phyloP scores from a whole-genome alignment of 352 stramenopile genomes.

The Globisporangium cederbergense region DNA sequence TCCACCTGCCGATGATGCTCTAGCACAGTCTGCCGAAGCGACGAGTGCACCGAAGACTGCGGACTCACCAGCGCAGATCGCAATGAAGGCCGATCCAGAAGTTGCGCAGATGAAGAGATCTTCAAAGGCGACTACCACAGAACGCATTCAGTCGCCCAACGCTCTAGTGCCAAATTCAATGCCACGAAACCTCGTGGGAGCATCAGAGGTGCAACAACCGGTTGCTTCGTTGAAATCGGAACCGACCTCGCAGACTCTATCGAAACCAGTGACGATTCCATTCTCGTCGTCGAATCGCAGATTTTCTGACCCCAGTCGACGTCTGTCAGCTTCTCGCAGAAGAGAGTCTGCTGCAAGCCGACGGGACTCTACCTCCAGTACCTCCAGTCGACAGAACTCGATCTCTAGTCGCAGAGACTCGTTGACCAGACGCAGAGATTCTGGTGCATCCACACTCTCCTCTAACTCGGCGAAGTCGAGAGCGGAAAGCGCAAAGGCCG shows the following conservation, averaged over 20 bases:
- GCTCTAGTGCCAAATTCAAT: not conserved
- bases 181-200: not conserved
- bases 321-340: conserved; percentile 2
- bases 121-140: not conserved
- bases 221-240: conserved; percentile 2
- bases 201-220: not conserved
- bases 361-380: conserved; percentile 8
- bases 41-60: not conserved
- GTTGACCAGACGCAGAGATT: conserved; percentile 27
- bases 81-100: conserved; percentile 10
- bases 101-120: not conserved
- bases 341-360: conserved; percentile 10
- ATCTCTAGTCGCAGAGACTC: conserved; percentile 12
- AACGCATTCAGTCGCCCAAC: not conserved
- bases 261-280: conserved; percentile 9
- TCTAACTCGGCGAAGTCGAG: conserved; percentile 41
- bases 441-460: conserved; percentile 50
- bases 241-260: not conserved
- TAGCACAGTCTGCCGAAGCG: not conserved
- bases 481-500: conserved; percentile 8
- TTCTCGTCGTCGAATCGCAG: conserved; percentile 13
- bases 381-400: conserved; percentile 9
- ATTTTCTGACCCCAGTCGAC: conserved; percentile 15
- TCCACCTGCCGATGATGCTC: not conserved
- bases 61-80: not conserved